These are phyloP conservation scores for Colletotrichum sp. DNA, from an alignment of 2,329 filamentous ascomycete genomes.

Conservation along the genomic window DNA sequence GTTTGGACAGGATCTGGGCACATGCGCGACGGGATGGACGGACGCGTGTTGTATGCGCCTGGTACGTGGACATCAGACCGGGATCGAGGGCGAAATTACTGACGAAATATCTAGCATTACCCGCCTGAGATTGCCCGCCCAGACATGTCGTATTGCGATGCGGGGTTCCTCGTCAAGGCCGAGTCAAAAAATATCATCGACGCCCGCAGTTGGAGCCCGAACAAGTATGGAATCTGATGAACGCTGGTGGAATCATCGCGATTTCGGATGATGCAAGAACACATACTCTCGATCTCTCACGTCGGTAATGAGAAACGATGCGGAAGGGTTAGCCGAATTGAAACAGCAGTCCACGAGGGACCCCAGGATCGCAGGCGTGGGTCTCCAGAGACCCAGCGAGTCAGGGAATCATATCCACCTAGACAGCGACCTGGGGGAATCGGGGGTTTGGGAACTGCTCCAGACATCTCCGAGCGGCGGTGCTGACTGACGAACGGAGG, in stretches of 20 bases:
- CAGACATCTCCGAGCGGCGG: neutral
- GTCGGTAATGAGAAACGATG: neutral
- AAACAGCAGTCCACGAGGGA: neutral
- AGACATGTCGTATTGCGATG: constrained; percentile 15
- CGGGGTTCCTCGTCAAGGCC: constrained; percentile 12
- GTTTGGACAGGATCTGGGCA: constrained; percentile 18
- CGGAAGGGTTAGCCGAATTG: neutral
- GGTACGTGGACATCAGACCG: neutral
- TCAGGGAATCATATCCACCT: neutral
- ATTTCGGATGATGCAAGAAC: neutral
- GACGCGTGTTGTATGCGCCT: constrained; percentile 20
- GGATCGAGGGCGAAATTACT: neutral
- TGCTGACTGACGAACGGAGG: neutral
- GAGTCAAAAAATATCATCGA: constrained; percentile 7
- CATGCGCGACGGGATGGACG: constrained; percentile 10
- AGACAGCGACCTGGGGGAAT: neutral
- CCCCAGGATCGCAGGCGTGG: neutral
- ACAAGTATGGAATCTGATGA: neutral
- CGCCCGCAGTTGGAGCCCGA: neutral
- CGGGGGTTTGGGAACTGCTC: neutral
- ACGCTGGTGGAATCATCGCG: neutral
- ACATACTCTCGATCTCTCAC: neutral
- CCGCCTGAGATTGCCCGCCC: constrained; percentile 15
- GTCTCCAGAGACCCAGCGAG: neutral
- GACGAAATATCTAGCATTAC: constrained; percentile 5